A percentile compares a stretch with the other conserved stretches of the same genome.
Evolutionary conservation across 2,329 filamentous ascomycete genomes (phyloP).

Genomic region (Aquanectria penicillioides): DNA sequence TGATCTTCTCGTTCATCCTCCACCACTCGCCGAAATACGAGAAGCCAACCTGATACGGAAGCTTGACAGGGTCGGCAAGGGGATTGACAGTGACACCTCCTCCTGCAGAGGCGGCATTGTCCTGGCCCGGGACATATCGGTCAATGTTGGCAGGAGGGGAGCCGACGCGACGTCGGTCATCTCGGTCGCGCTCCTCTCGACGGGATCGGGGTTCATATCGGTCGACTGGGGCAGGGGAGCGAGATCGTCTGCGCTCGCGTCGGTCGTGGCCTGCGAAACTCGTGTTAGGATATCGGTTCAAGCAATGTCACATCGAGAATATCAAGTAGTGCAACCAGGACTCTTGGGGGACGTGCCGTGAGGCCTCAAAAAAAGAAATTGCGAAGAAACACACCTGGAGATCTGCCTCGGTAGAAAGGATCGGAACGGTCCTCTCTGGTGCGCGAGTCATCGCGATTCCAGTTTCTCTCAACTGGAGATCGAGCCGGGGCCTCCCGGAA

Average conservation of each 20-base stretch:
- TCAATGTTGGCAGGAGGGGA: conserved; percentile 79
- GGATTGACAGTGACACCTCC: conserved; percentile 66
- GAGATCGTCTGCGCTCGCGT: conserved; percentile 70
- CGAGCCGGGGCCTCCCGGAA: conserved; percentile 63
- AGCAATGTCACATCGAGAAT: background rate
- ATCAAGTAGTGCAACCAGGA: background rate
- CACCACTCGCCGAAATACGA: conserved; percentile 90
- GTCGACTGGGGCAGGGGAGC: conserved; percentile 77
- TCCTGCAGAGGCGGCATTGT: conserved; percentile 54
- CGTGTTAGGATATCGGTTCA: background rate
- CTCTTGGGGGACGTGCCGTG: background rate
- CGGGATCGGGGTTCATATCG: conserved; percentile 78
- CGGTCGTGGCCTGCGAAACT: conserved; percentile 62
- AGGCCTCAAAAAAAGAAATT: no score
- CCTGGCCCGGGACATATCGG: conserved; percentile 83
- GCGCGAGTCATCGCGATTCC: conserved; percentile 64
- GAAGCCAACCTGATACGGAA: conserved; percentile 85
- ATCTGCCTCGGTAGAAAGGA: conserved; percentile 72
- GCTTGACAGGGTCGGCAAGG: conserved; percentile 74
- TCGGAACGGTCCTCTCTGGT: conserved; percentile 62
- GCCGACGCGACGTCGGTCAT: conserved; percentile 70
- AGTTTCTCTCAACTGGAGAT: conserved; percentile 64
- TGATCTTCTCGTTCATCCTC: conserved; percentile 83
- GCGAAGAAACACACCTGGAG: conserved; percentile 74
- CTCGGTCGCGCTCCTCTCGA: conserved; percentile 73